These are phyloP conservation scores for Selenicereus undatus DNA, from an alignment of 148 eudicot genomes.

Conservation along the genomic window DNA sequence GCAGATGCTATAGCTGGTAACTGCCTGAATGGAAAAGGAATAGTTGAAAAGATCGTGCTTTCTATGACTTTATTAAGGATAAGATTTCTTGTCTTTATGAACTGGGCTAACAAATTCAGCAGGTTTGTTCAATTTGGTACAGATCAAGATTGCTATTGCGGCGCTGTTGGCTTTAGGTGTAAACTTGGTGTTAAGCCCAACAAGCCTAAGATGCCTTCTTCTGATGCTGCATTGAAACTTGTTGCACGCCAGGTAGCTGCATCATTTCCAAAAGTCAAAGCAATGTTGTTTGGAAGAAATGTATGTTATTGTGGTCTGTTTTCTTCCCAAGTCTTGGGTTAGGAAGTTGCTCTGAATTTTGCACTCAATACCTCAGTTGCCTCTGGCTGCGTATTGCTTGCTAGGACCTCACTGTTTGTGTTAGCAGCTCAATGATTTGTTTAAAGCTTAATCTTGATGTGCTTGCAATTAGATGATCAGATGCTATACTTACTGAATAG, in stretches of 20 bases:
- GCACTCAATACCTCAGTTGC: not conserved
- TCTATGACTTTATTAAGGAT: not conserved
- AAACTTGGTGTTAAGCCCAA: constrained; percentile 92
- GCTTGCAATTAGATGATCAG: not conserved
- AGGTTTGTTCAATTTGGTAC: constrained; percentile 99
- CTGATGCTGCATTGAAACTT: constrained; percentile 76
- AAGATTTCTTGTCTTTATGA: constrained; percentile 8
- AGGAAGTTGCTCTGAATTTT: not conserved
- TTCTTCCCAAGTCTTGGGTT: constrained; percentile 9
- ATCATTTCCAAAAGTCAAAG: constrained; percentile 48
- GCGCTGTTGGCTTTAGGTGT: constrained; percentile 79
- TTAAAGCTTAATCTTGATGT: not conserved
- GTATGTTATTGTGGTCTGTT: constrained; percentile 27
- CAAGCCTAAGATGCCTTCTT: constrained; percentile 67
- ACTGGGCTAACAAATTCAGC: constrained; percentile 54
- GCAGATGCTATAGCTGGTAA: not conserved
- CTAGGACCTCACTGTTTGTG: not conserved
- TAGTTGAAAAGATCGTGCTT: not conserved
- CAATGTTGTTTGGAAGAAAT: constrained; percentile 37
- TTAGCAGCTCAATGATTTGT: not conserved
- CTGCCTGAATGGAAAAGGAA: not conserved
- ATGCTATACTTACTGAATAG: not conserved
- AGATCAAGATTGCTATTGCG: constrained; percentile 97
- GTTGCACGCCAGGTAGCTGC: constrained; percentile 82
- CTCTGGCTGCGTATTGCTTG: not conserved